Conservation (phyloP, 1,139 yeast species). For the Pneumocystis carinii region DNA sequence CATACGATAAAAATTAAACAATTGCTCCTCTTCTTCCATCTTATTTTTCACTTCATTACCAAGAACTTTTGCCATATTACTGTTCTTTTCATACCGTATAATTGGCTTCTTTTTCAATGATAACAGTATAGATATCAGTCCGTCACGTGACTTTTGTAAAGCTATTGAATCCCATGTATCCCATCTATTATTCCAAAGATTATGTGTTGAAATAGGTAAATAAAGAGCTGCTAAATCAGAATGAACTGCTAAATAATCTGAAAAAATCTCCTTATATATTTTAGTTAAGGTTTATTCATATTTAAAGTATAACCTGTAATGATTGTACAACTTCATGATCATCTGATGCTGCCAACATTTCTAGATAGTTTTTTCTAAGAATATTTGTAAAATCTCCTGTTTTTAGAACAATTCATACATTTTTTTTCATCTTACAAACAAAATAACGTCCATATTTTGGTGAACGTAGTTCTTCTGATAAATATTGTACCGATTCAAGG, state of each 20-base stretch:
- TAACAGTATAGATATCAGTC: conserved; percentile 49
- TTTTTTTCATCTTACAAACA: conserved; percentile 25
- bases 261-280: conserved; percentile 46
- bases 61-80: conserved; percentile 45
- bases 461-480: conserved; percentile 49
- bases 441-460: conserved; percentile 74
- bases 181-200: conserved; percentile 21
- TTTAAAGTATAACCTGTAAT: conserved; percentile 31
- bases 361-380: conserved; percentile 60
- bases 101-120: conserved; percentile 66
- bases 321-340: conserved; percentile 63
- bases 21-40: conserved; percentile 29
- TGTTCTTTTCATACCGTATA: conserved; percentile 58
- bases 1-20: conserved; percentile 47
- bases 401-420: background rate
- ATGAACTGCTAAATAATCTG: conserved; percentile 65
- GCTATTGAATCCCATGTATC: conserved; percentile 35
- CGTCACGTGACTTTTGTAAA: conserved; percentile 36
- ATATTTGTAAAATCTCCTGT: conserved; percentile 44
- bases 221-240: conserved; percentile 46
- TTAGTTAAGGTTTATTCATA: background rate
- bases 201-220: conserved; percentile 19
- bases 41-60: conserved; percentile 27
- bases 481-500: conserved; percentile 41
- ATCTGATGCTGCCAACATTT: conserved; percentile 78